These are phyloP conservation scores for Barnettozyma sucrosica DNA, from an alignment of 805 yeast genomes.

Conservation along the genomic window DNA sequence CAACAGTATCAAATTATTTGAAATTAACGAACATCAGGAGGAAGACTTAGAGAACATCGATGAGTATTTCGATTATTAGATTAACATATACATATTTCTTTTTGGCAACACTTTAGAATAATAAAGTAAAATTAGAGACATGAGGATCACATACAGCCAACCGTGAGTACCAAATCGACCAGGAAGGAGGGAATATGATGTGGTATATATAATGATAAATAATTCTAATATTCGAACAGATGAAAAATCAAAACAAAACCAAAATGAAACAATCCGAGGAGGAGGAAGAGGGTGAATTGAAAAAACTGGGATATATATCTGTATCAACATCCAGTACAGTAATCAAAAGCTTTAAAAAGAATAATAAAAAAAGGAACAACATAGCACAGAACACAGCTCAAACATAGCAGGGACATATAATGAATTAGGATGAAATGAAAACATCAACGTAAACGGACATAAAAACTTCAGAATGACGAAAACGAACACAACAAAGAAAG, in stretches of 20 bases:
- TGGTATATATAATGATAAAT: neutral
- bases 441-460: neutral
- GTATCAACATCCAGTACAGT: neutral
- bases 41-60: slow-evolving; percentile 6
- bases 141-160: too few species aligned
- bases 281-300: neutral
- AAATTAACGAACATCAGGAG: slow-evolving; percentile 21
- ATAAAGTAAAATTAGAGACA: neutral
- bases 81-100: neutral
- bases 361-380: neutral
- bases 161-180: neutral
- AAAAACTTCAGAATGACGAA: neutral
- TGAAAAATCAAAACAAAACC: neutral
- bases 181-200: neutral
- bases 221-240: neutral
- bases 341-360: neutral
- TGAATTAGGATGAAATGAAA: neutral
- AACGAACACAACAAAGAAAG: neutral
- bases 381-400: neutral
- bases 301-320: neutral
- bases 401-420: neutral
- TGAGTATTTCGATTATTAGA: slow-evolving; percentile 6
- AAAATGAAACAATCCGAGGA: neutral
- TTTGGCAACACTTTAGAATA: too few species aligned
- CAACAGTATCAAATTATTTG: slow-evolving; percentile 45